Conservation (phyloP, 768 basidiomycete species). For the Termitomyces bulborhizus region DNA sequence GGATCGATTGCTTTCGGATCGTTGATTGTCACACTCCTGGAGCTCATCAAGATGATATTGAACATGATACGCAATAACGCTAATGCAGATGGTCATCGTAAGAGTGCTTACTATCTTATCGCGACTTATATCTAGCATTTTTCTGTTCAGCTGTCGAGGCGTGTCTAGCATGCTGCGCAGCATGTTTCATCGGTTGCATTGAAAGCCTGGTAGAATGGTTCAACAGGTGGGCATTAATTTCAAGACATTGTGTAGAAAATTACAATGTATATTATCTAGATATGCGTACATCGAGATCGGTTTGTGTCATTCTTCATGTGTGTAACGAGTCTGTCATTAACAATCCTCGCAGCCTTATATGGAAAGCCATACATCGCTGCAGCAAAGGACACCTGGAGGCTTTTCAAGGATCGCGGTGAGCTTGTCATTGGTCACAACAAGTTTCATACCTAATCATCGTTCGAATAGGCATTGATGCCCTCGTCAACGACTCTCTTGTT, state of each 20-base stretch:
- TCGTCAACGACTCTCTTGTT: conserved; percentile 80
- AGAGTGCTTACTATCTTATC: conserved; percentile 19
- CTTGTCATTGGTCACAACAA: conserved; percentile 2
- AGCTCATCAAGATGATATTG: conserved; percentile 58
- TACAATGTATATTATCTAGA: conserved; percentile 23
- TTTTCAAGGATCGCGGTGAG: conserved; percentile 66
- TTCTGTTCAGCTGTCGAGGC: conserved; percentile 54
- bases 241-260: background rate
- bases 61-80: conserved; percentile 54
- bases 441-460: conserved; percentile 8
- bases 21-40: conserved; percentile 75
- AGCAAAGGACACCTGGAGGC: conserved; percentile 78
- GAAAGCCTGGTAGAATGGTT: conserved; percentile 70
- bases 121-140: background rate
- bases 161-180: conserved; percentile 71
- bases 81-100: conserved; percentile 59
- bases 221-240: conserved; percentile 44
- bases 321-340: background rate
- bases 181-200: conserved; percentile 71
- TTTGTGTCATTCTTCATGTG: conserved; percentile 18
- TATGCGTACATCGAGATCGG: conserved; percentile 84
- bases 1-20: conserved; percentile 85
- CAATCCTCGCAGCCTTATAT: conserved; percentile 52
- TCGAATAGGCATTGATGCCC: conserved; percentile 57
- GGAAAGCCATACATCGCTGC: conserved; percentile 79